These are phyloP conservation scores for Serpula lacrymans DNA, from an alignment of 768 basidiomycete species.

Conservation along the genomic window DNA sequence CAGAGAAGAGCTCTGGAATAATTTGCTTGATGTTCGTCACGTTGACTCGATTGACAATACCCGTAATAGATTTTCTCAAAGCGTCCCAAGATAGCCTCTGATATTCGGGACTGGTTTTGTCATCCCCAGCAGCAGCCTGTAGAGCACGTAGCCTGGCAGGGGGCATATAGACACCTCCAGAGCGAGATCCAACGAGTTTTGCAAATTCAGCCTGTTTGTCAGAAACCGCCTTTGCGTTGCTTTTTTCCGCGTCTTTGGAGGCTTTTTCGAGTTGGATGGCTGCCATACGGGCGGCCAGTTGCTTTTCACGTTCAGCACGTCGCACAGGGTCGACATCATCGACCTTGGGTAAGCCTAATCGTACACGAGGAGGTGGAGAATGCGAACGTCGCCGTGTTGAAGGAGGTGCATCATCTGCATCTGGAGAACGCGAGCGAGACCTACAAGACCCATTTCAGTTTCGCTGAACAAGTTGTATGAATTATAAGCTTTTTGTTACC, in stretches of 20 bases:
- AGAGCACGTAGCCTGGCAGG: slow-evolving; percentile 90
- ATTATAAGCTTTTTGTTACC: slow-evolving; percentile 21
- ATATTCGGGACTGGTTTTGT: slow-evolving; percentile 85
- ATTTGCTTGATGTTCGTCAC: slow-evolving; percentile 93
- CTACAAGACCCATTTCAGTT: slow-evolving; percentile 22
- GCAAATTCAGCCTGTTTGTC: slow-evolving; percentile 87
- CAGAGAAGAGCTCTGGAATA: slow-evolving; percentile 85
- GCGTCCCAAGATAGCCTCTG: slow-evolving; percentile 98
- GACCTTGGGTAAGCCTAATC: slow-evolving; percentile 46
- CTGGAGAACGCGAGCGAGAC: slow-evolving; percentile 47
- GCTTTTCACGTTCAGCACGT: slow-evolving; percentile 72
- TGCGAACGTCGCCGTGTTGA: slow-evolving; percentile 39
- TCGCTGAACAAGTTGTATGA: neutral
- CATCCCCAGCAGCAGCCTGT: slow-evolving; percentile 68
- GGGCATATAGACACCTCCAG: slow-evolving; percentile 96
- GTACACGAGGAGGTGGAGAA: slow-evolving; percentile 31
- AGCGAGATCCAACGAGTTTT: slow-evolving; percentile 75
- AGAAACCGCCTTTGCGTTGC: slow-evolving; percentile 41
- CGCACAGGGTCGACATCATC: slow-evolving; percentile 76
- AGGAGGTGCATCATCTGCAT: slow-evolving; percentile 35
- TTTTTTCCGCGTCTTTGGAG: slow-evolving; percentile 49
- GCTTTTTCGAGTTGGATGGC: slow-evolving; percentile 64
- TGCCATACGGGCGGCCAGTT: slow-evolving; percentile 68
- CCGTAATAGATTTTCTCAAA: slow-evolving; percentile 93
- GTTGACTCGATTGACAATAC: slow-evolving; percentile 99